Conservation (phyloP, 148 eudicot species). For the Chenopodium album region DNA sequence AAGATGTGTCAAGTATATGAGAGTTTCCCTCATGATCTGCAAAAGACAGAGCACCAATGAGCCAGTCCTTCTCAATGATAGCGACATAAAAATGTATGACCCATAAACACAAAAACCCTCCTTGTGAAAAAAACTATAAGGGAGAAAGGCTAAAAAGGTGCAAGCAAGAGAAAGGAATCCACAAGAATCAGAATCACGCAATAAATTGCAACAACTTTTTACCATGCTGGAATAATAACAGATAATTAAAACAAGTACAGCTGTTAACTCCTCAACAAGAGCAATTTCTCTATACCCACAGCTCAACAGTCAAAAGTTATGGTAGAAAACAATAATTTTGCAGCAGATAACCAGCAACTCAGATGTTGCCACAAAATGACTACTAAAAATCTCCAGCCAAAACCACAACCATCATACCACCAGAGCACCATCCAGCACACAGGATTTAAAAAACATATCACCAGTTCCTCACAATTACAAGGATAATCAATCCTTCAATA, state of each 20-base stretch:
- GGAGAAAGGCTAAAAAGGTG: no score
- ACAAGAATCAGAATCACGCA: not conserved
- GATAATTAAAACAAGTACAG: not conserved
- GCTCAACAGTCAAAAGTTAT: not conserved
- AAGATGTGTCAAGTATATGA: constrained; percentile 90
- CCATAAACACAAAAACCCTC: not conserved
- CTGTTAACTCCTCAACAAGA: not conserved
- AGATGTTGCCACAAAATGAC: not conserved
- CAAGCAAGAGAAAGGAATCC: no score
- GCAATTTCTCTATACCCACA: not conserved
- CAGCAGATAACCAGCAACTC: not conserved
- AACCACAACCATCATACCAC: not conserved
- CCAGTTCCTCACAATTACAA: not conserved
- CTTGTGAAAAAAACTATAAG: not conserved
- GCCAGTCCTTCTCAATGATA: not conserved
- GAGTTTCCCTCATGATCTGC: constrained; percentile 98
- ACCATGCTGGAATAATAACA: not conserved
- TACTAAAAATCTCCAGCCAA: not conserved
- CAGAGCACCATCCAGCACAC: not conserved
- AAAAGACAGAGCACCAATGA: constrained; percentile 19
- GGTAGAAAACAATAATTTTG: not conserved
- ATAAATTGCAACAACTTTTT: not conserved
- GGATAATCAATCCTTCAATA: not conserved
- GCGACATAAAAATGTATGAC: not conserved
- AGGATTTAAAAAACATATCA: not conserved